These are phyloP conservation scores for Kernera saxatilis DNA, from an alignment of 345 rosid species.

Conservation along the genomic window DNA sequence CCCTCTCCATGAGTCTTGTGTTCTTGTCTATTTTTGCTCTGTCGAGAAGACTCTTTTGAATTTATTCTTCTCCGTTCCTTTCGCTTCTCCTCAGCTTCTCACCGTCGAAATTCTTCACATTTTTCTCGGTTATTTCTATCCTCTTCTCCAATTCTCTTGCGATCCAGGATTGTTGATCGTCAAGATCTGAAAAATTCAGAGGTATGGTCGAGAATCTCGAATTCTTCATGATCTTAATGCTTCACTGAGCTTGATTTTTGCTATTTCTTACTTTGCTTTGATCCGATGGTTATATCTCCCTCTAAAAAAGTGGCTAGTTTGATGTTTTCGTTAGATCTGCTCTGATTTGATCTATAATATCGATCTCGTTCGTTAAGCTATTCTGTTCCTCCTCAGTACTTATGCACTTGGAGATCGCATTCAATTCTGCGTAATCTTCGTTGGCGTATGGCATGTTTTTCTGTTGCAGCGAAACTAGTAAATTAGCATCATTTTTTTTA, in stretches of 20 bases:
- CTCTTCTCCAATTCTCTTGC: not conserved
- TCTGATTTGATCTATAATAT: not conserved
- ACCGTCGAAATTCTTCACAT: not conserved
- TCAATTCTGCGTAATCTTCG: too few relatives aligned
- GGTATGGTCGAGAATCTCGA: conserved; percentile 6
- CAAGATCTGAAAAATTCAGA: conserved; percentile 8
- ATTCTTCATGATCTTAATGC: not conserved
- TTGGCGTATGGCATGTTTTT: too few relatives aligned
- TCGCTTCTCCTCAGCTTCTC: conserved; percentile 10
- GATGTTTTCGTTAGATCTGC: not conserved
- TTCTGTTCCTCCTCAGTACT: not conserved
- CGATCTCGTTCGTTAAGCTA: not conserved
- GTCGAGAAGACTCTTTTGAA: not conserved
- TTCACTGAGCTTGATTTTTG: not conserved
- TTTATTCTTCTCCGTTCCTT: conserved; percentile 13
- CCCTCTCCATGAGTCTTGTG: conserved; percentile 16
- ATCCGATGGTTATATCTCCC: not conserved
- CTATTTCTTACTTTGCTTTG: not conserved
- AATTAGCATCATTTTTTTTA: not conserved
- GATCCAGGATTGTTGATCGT: not conserved
- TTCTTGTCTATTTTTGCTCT: conserved; percentile 5
- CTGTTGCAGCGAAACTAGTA: too few relatives aligned
- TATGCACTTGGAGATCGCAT: not conserved
- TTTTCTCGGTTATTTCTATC: not conserved
- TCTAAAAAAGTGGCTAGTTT: too few relatives aligned